Conservation (phyloP, 2,329 filamentous ascomycete genomes). For the Aspergillus sojae region DNA sequence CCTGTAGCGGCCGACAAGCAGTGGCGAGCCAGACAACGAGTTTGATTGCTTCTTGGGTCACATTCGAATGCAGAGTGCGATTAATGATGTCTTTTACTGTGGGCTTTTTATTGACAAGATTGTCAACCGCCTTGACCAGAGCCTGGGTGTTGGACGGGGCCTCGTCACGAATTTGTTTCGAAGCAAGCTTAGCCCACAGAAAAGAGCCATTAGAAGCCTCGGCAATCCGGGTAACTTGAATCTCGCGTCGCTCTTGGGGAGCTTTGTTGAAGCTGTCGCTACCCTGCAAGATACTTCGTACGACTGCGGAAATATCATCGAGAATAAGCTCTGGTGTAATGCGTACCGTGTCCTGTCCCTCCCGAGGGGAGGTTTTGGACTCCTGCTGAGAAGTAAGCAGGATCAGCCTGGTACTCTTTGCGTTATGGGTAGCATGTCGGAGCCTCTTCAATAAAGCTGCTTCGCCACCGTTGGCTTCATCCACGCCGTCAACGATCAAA, state of each 20-base stretch:
- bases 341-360: slow-evolving; percentile 19
- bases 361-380: slow-evolving; percentile 9
- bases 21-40: slow-evolving; percentile 44
- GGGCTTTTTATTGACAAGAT: slow-evolving; percentile 26
- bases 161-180: slow-evolving; percentile 35
- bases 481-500: slow-evolving; percentile 43
- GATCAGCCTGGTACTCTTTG: slow-evolving; percentile 33
- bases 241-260: slow-evolving; percentile 37
- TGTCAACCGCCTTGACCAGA: slow-evolving; percentile 33
- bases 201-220: slow-evolving; percentile 42
- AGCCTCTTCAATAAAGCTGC: slow-evolving; percentile 32
- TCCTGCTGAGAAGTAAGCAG: slow-evolving; percentile 31
- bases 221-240: slow-evolving; percentile 33
- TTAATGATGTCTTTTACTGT: slow-evolving; percentile 37
- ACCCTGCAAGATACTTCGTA: slow-evolving; percentile 30
- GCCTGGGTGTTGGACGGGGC: slow-evolving; percentile 21
- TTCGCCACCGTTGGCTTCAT: slow-evolving; percentile 38
- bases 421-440: slow-evolving; percentile 23
- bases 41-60: slow-evolving; percentile 34
- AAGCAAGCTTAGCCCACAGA: slow-evolving; percentile 42
- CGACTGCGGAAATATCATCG: slow-evolving; percentile 41
- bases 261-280: slow-evolving; percentile 28
- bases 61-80: slow-evolving; percentile 26
- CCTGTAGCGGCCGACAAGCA: slow-evolving; percentile 37
- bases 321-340: slow-evolving; percentile 37